These are phyloP conservation scores for Camellia japonica DNA, from an alignment of 148 eudicot species.

Conservation along the genomic window DNA sequence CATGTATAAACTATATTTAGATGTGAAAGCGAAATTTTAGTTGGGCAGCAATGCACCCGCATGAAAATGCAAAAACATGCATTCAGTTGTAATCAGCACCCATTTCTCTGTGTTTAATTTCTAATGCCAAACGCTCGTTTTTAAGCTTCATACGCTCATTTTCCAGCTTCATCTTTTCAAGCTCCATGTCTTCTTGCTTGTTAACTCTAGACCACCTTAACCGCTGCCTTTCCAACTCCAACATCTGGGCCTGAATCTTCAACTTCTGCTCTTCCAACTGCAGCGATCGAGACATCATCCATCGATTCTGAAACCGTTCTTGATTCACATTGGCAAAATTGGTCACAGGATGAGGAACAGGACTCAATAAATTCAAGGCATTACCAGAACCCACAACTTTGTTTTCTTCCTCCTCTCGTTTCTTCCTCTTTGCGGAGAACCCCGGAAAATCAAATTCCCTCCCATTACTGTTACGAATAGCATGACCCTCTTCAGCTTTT, in stretches of 20 bases:
- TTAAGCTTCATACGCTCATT: conserved; percentile 74
- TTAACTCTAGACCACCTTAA: conserved; percentile 71
- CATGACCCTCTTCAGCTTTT: conserved; percentile 35
- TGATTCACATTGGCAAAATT: conserved; percentile 25
- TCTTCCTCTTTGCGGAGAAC: conserved; percentile 47
- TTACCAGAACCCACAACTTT: conserved; percentile 27
- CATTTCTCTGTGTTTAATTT: conserved; percentile 67
- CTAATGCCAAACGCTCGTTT: conserved; percentile 68
- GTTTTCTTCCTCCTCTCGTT: conserved; percentile 45
- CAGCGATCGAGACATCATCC: conserved; percentile 38
- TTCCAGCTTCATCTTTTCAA: conserved; percentile 59
- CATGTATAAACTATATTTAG: no score
- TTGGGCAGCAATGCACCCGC: no score
- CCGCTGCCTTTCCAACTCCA: conserved; percentile 70
- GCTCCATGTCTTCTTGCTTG: conserved; percentile 59
- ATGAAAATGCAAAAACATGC: no score
- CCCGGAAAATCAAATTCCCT: conserved; percentile 16
- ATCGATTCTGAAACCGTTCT: conserved; percentile 36
- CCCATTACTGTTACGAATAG: conserved; percentile 19
- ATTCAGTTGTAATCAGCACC: conserved; percentile 17
- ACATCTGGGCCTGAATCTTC: conserved; percentile 52
- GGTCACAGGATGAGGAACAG: no score
- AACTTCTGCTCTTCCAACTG: conserved; percentile 63
- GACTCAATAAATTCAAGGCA: no score
- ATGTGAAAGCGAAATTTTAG: no score